Evolutionary conservation across 2,329 filamentous ascomycete species (phyloP), one percentile per base, ranked within the genome.

Genomic region (Teratosphaeria zuluensis): DNA sequence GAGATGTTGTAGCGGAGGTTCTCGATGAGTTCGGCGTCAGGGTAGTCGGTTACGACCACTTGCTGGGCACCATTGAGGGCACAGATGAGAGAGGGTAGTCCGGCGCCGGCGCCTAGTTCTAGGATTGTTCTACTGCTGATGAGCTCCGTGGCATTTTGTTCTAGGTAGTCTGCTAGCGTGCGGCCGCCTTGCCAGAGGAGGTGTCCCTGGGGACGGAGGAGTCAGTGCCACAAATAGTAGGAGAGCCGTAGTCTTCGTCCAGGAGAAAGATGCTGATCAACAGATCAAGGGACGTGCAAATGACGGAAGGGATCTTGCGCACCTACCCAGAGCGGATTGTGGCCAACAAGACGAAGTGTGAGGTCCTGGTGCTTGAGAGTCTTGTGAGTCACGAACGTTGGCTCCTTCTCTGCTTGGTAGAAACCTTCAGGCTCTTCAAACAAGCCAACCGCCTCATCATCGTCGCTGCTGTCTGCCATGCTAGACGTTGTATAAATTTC

Each of bases 171-270:
- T 16, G 91, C 84, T 54, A 92, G 81, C 46, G 89, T 84, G 62
- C 89, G 87, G 61, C 87, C 87, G 61, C 90, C 92, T 73, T 96
- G 95, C 92, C 92, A 97, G 32, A 96, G 81, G 64, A 89, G 82
- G 74, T 96, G 90, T 16, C 90, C 92, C 84, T 84, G 46, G 12
- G 1, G 16, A 54, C 16, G 38, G 38, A 8, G 8, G 24, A 12
- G 46, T 57, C 19, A 54, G 51, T 54, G 7, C 11, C 16, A 4
- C 9, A 24, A 16, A 16, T 14, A 6, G 16, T 28, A 19, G 21
- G 51, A 24, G 30, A 12, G 19, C 21, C 14, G 21, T 52, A 19
- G 8, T n/a, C 4, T 14, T 31, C 1, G 16, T 28, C 4, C 7
- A 21, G 51, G 32, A 46, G 28, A n/a, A 7, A 42, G 35, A 16